Conservation (phyloP, 305 asterid species). For the Vinca major region DNA sequence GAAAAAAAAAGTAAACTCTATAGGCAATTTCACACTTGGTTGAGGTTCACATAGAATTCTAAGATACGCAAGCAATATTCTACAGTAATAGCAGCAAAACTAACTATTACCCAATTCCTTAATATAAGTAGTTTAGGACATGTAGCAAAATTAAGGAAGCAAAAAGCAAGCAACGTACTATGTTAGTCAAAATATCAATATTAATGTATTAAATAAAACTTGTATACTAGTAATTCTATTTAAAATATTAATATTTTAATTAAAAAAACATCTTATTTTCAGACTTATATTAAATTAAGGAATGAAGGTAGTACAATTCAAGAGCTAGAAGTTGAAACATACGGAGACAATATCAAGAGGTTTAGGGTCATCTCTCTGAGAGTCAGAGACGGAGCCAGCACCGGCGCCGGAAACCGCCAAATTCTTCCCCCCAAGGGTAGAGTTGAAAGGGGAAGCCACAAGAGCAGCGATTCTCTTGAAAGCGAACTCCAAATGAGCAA, state of each 20-base stretch:
- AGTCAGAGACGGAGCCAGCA: conserved; percentile 14
- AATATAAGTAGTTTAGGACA: neutral
- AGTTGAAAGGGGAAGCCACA: conserved; percentile 85
- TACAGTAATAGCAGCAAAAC: neutral
- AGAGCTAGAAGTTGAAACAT: conserved; percentile 13
- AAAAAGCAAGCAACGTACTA: too few relatives aligned
- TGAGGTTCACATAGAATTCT: too few relatives aligned
- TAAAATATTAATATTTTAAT: too few relatives aligned
- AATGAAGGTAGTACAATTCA: too few relatives aligned
- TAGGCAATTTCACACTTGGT: too few relatives aligned
- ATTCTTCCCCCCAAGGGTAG: conserved; percentile 34
- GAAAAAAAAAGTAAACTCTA: too few relatives aligned
- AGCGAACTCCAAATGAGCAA: conserved; percentile 63
- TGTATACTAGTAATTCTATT: too few relatives aligned
- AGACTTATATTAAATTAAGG: too few relatives aligned
- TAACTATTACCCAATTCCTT: conserved; percentile 1
- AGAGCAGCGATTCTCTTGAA: conserved; percentile 77
- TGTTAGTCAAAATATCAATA: too few relatives aligned
- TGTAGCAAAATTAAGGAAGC: neutral
- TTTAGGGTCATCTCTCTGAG: conserved; percentile 79
- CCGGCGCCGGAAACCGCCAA: conserved; percentile 12
- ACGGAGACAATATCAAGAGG: conserved; percentile 85
- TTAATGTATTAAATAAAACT: too few relatives aligned
- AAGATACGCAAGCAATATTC: neutral
- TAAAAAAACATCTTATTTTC: too few relatives aligned